Conservation (phyloP, 345 rosid species). For the Lumnitzera racemosa region DNA sequence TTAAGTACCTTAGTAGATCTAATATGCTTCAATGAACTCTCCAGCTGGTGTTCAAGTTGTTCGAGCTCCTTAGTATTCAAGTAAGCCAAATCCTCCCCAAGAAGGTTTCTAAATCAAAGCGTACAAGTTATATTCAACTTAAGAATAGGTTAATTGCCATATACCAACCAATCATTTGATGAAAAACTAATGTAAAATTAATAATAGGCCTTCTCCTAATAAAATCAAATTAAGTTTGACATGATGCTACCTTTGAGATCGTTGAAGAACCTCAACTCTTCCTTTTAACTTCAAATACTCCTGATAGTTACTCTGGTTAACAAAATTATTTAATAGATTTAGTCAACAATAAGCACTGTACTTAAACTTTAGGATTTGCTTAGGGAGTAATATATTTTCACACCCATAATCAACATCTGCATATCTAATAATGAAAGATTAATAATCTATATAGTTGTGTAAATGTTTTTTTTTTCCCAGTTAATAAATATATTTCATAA, state of each 20-base stretch:
- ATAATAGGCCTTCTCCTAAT: background rate
- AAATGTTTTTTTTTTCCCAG: no score
- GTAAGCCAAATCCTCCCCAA: conserved; percentile 74
- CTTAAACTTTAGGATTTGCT: no score
- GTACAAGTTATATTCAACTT: background rate
- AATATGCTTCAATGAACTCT: conserved; percentile 62
- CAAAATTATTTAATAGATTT: background rate
- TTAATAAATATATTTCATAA: no score
- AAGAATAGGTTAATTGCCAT: background rate
- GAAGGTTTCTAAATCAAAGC: conserved; percentile 52
- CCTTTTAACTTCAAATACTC: conserved; percentile 53
- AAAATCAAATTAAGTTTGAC: background rate
- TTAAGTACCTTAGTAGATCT: conserved; percentile 61
- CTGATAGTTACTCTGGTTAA: conserved; percentile 40
- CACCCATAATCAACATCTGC: no score
- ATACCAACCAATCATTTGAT: background rate
- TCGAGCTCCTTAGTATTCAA: conserved; percentile 59
- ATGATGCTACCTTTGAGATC: conserved; percentile 32
- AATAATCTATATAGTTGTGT: no score
- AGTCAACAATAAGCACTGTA: no score
- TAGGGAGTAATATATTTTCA: no score
- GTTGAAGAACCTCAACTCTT: conserved; percentile 44
- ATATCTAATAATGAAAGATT: no score
- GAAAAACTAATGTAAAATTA: background rate
- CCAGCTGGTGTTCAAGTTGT: conserved; percentile 69